Base-by-base conservation (phyloP, 148 eudicot species). In the Camellia sinensis region DNA sequence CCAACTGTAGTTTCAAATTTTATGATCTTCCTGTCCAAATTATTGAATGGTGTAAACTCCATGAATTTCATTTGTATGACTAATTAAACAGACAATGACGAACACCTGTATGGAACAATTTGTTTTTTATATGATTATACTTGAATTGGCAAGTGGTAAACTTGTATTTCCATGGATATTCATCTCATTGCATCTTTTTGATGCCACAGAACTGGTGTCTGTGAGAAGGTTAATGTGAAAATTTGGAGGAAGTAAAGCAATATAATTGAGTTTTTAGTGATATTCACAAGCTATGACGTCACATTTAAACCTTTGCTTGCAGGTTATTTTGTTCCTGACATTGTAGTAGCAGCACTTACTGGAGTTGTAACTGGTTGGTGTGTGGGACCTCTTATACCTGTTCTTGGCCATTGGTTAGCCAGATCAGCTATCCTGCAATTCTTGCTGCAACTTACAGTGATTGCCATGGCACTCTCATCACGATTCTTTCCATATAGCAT, bases 341-440 rank as follows among this genome's bases (percentile, higher is more conserved):
- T 88, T 60, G 63, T 91, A 76, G 88, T 96, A 77, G 98, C 97
- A 72, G 97, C 91, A 73, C 53, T 86, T 72, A 81, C 89, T 88
- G 98, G 99, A 79, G 79, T 89, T 75, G 85, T 91, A 73, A 90
- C 93, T 83, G 93, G 99, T 77, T 92, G 90, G 92, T 92, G 92
- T 80, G 82, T 94, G 84, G 97, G 98, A 60, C 99, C 99, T 78
- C 81, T 94, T 81, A 67, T 94, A 78, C 99, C 99, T 63, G 87
- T 90, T 73, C 73, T 94, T 80, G 89, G 97, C 78, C 84, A 88
- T 74, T 94, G 94, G 95, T 84, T 96, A 79, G 92, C 95, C 80
- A 90, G 89, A 82, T 76, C 93, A 75, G 85, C 97, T 77, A 77
- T 94, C 54, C 74, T 94, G 85, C 86, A 85, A 67, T 83, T 90